phyloP scores from a whole-genome alignment of 176 grass and related monocot species.

The Pharus latifolius region DNA sequence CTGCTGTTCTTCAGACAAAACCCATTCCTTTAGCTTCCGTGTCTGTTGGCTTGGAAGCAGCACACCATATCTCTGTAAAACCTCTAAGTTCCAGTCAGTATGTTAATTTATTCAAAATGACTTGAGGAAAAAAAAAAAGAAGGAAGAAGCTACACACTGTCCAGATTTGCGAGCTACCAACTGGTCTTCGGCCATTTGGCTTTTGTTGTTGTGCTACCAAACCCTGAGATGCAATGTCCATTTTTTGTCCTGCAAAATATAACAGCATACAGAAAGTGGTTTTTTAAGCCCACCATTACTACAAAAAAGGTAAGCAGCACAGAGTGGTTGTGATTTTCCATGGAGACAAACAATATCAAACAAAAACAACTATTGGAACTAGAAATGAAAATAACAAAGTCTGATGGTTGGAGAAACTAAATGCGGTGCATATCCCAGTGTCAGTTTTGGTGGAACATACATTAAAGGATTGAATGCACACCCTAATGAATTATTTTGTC shows the following conservation, averaged over 20 bases:
- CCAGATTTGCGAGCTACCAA: slow-evolving; percentile 47
- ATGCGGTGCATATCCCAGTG: too few relatives aligned
- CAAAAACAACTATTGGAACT: background rate
- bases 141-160: slow-evolving; percentile 24
- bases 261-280: background rate
- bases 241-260: slow-evolving; percentile 42
- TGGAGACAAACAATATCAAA: slow-evolving; percentile 1
- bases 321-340: background rate
- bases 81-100: background rate
- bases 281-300: background rate
- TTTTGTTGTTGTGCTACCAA: slow-evolving; percentile 24
- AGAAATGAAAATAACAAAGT: background rate
- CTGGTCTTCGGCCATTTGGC: slow-evolving; percentile 26
- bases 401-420: background rate
- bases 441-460: too few relatives aligned
- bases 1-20: slow-evolving; percentile 43
- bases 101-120: background rate
- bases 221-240: slow-evolving; percentile 20
- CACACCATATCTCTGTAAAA: slow-evolving; percentile 41
- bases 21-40: slow-evolving; percentile 51
- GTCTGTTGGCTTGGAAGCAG: slow-evolving; percentile 55
- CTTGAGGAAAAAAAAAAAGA: background rate
- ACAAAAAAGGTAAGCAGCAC: background rate
- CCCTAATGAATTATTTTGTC: too few relatives aligned
- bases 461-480: too few relatives aligned